phyloP scores from a whole-genome alignment of 1,139 yeast genomes.

The Candida mesenterica region DNA sequence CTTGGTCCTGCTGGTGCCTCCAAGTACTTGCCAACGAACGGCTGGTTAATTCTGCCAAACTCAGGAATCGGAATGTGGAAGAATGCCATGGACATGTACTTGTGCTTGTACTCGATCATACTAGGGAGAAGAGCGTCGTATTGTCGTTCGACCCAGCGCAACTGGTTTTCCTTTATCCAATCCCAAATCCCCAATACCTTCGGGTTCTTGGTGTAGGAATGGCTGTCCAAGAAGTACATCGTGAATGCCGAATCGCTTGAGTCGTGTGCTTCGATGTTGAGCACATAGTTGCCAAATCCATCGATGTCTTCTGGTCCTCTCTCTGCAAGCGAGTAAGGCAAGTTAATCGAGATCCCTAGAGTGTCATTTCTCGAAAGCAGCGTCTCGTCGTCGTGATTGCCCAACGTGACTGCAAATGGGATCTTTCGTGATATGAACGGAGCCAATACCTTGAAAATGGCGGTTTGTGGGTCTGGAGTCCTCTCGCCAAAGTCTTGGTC shows the following conservation, averaged over 20 bases:
- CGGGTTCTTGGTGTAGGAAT: conserved; percentile 63
- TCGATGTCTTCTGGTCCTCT: conserved; percentile 64
- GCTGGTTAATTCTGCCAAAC: conserved; percentile 49
- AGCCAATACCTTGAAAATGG: conserved; percentile 70
- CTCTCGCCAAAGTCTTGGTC: conserved; percentile 76
- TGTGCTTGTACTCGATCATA: conserved; percentile 33
- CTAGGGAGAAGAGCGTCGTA: conserved; percentile 29
- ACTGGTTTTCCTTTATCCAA: conserved; percentile 75
- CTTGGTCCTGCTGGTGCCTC: conserved; percentile 82
- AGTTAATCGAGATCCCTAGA: conserved; percentile 50
- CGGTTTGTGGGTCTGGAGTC: conserved; percentile 75
- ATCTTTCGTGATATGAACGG: conserved; percentile 66
- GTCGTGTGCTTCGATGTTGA: conserved; percentile 45
- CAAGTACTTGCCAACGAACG: conserved; percentile 55
- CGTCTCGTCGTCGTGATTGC: conserved; percentile 86
- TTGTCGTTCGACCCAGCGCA: conserved; percentile 54
- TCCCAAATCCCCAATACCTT: conserved; percentile 78
- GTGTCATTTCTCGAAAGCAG: conserved; percentile 58
- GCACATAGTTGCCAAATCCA: conserved; percentile 78
- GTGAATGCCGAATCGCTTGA: conserved; percentile 50
- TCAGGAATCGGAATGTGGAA: conserved; percentile 94
- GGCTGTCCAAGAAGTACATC: conserved; percentile 80
- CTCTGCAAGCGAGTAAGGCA: conserved; percentile 67
- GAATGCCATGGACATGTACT: conserved; percentile 77
- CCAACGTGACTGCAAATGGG: conserved; percentile 80